Conservation (phyloP, 176 grass and related monocot genomes). For the Saccharum officinarum region DNA sequence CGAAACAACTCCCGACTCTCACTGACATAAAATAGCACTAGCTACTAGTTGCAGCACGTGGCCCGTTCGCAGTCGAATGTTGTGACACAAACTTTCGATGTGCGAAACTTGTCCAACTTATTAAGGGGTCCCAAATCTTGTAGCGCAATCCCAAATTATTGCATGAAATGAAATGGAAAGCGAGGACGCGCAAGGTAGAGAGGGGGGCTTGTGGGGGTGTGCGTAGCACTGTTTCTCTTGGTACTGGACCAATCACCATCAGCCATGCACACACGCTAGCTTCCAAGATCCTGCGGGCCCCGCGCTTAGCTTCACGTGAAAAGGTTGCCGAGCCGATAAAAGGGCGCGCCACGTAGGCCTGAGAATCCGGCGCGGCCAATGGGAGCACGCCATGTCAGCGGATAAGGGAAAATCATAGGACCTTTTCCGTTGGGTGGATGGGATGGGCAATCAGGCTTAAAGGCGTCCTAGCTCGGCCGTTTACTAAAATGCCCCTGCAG, state of each 20-base stretch:
- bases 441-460: conserved; percentile 33
- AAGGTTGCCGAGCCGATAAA: conserved; percentile 35
- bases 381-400: conserved; percentile 33
- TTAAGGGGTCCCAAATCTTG: not conserved
- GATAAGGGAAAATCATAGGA: conserved; percentile 45
- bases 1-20: not conserved
- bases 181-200: not conserved
- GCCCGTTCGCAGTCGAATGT: not conserved
- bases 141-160: not conserved
- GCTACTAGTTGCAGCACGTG: not conserved
- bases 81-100: not conserved
- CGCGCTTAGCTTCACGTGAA: conserved; percentile 39
- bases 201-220: not conserved
- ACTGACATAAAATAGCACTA: not conserved
- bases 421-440: conserved; percentile 39
- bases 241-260: conserved; percentile 21
- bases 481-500: conserved; percentile 33
- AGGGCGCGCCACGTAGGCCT: conserved; percentile 34
- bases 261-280: conserved; percentile 40
- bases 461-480: not conserved
- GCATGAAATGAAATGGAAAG: not conserved
- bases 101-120: not conserved
- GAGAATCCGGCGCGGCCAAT: conserved; percentile 44
- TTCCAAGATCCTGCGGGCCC: conserved; percentile 52
- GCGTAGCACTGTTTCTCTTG: not conserved